These are phyloP conservation scores for Hibiscus trionum DNA, from an alignment of 345 rosid genomes.

Conservation along the genomic window DNA sequence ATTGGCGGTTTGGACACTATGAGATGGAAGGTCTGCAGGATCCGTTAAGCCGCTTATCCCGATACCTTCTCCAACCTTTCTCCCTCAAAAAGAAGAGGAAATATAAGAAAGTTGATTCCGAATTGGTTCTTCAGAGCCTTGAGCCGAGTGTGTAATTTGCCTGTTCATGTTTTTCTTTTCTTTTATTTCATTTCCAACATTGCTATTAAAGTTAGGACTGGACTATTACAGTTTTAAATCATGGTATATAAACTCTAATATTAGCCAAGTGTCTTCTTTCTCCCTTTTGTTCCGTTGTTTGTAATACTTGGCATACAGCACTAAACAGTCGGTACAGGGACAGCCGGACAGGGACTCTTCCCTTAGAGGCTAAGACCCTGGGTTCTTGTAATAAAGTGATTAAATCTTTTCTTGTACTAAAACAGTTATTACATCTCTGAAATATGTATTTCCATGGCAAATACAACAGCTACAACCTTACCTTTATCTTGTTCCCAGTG, in stretches of 20 bases:
- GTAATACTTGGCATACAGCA: neutral
- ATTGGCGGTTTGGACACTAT: slow-evolving; percentile 96
- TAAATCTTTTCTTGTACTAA: neutral
- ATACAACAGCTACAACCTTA: neutral
- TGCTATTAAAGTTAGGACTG: neutral
- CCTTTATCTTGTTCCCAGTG: too few relatives aligned
- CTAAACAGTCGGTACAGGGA: neutral
- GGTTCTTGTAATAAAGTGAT: slow-evolving; percentile 1
- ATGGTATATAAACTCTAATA: neutral
- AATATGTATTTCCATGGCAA: neutral
- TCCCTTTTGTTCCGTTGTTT: neutral
- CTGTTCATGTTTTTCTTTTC: neutral
- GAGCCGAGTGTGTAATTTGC: slow-evolving; percentile 22
- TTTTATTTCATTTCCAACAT: neutral
- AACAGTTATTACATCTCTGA: neutral
- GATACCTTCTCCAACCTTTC: slow-evolving; percentile 44
- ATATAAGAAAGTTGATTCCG: slow-evolving; percentile 26
- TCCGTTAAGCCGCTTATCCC: slow-evolving; percentile 57
- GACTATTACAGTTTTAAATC: neutral
- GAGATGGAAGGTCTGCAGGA: slow-evolving; percentile 95
- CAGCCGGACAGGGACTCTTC: neutral
- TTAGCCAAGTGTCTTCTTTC: neutral
- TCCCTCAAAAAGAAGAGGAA: slow-evolving; percentile 35
- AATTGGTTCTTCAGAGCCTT: slow-evolving; percentile 43
- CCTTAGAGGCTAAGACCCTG: neutral